Evolutionary conservation across 2,329 filamentous ascomycete species (phyloP), one percentile per base, ranked within the genome.

Genomic region (Penicillium sp.): DNA sequence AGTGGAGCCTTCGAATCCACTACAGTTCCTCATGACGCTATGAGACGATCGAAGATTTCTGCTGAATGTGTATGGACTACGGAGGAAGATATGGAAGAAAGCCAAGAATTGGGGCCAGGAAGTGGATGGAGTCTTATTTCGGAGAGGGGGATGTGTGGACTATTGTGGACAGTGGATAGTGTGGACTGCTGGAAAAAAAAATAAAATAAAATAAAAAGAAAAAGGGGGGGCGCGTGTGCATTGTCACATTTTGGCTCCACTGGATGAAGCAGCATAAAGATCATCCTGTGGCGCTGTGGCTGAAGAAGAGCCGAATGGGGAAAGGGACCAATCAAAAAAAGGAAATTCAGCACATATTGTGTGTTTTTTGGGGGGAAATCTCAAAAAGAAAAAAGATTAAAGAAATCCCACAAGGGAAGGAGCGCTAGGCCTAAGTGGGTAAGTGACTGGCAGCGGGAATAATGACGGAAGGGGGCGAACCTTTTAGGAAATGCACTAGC

Each of bases 391-490:
- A 18, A 36, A 48, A 48, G 40, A 9, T 44, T 16, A 33, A 34
- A 54, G 18, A 39, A 39, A 48, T 36, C 16, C 31, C 16, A 36
- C 39, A 29, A 39, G 46, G 54, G 51, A 54, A 52, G 42, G 18
- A 28, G n/a, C 42, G 23, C 60, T 63, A 61, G 34, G 5, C 60
- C 40, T 14, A 21, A 53, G 37, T 4, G 3, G 28, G 59, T 55
- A 57, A 59, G 56, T 54, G 51, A 55, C 48, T 53, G 44, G 51
- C 51, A 43, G 39, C 39, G 48, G 56, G 48, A 58, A 55, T 48
- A 40, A 61, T 63, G 60, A 64, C 62, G 62, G 62, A 64, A 64
- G 60, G 62, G 62, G 62, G 39, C 39, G 39, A 43, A 43, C 39
- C 39, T 26, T 43, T 43, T 43, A 43, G 58, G 45, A 64, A 60